These are phyloP conservation scores for Dicorynia guianensis DNA, from an alignment of 306 rosid genomes.

Conservation along the genomic window DNA sequence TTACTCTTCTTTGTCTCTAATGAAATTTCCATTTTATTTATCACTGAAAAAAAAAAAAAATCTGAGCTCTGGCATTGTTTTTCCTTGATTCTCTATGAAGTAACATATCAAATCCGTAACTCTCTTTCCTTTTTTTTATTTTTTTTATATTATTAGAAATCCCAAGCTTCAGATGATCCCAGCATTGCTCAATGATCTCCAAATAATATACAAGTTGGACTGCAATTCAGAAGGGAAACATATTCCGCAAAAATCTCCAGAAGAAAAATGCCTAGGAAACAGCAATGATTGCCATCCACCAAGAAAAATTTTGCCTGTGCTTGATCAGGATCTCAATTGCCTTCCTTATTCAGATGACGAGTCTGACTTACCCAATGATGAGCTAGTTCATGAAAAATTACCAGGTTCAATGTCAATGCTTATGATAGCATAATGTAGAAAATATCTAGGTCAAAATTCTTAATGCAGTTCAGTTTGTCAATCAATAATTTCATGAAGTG, in stretches of 20 bases:
- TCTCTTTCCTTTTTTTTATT: conserved; percentile 8
- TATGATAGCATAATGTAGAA: conserved; percentile 20
- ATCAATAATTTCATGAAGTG: background rate
- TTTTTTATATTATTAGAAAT: conserved; percentile 50
- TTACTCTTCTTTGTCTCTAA: too few species aligned
- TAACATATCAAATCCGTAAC: conserved; percentile 32
- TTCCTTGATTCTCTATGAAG: conserved; percentile 16
- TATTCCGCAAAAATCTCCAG: conserved; percentile 31
- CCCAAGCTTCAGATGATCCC: conserved; percentile 67
- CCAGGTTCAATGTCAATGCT: conserved; percentile 61
- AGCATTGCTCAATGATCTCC: conserved; percentile 65
- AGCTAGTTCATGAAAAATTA: conserved; percentile 47
- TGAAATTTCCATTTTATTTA: too few species aligned
- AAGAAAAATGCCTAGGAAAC: conserved; percentile 43
- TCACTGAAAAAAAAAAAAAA: too few species aligned
- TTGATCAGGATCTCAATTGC: conserved; percentile 78
- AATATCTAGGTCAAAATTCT: conserved; percentile 12
- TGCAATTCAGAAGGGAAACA: conserved; percentile 38
- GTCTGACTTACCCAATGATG: conserved; percentile 53
- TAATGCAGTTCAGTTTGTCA: conserved; percentile 17
- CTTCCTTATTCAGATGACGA: conserved; percentile 61
- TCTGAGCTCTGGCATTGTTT: conserved; percentile 6
- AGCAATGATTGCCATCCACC: conserved; percentile 41
- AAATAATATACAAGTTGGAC: conserved; percentile 43
- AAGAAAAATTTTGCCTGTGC: conserved; percentile 45